These are phyloP conservation scores for Sonneratia alba DNA, from an alignment of 345 rosid species.

Conservation along the genomic window DNA sequence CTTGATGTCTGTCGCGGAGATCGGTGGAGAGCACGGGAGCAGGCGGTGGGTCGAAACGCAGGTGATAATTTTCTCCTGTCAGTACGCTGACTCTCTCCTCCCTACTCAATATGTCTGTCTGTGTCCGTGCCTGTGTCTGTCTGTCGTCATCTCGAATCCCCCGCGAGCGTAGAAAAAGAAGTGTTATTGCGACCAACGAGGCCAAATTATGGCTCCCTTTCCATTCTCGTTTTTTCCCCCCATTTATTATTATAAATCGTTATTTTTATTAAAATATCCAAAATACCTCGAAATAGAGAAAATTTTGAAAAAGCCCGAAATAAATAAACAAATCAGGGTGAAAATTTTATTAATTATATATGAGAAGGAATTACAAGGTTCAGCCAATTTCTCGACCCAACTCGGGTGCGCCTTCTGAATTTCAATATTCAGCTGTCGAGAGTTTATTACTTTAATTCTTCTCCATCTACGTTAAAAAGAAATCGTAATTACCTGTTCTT, in stretches of 20 bases:
- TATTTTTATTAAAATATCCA: no score
- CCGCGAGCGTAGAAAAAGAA: constrained; percentile 31
- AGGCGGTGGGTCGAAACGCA: neutral
- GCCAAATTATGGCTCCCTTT: constrained; percentile 3
- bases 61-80: neutral
- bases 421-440: no score
- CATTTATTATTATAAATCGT: no score
- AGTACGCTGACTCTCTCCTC: constrained; percentile 6
- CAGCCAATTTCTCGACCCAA: neutral
- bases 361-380: neutral
- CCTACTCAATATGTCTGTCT: constrained; percentile 5
- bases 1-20: neutral
- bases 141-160: constrained; percentile 32
- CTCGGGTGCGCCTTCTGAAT: neutral
- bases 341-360: no score
- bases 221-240: neutral
- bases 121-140: constrained; percentile 7
- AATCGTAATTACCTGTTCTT: no score
- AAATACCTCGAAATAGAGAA: neutral
- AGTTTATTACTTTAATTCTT: no score
- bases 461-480: no score
- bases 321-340: no score
- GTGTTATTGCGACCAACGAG: constrained; percentile 24
- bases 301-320: neutral
- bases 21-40: neutral